A percentile compares a stretch with the other conserved stretches of the same genome.
phyloP scores from a whole-genome alignment of 2,329 filamentous ascomycete species.

The Scedosporium boydii region DNA sequence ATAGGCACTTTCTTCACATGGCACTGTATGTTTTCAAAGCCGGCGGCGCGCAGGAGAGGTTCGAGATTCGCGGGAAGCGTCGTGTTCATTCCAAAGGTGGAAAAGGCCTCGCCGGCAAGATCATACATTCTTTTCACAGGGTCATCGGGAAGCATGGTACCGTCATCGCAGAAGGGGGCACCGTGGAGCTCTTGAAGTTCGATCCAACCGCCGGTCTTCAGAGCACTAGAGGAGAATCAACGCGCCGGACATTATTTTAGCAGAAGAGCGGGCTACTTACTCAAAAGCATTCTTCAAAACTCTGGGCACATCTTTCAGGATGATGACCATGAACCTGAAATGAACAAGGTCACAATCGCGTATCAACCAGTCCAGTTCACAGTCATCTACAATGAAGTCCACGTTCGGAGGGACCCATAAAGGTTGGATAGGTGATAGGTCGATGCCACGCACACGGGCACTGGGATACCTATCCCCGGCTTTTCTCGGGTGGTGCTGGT shows the following conservation, averaged over 20 bases:
- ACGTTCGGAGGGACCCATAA: constrained; percentile 47
- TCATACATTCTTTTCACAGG: constrained; percentile 24
- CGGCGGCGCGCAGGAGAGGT: constrained; percentile 25
- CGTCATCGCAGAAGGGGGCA: constrained; percentile 31
- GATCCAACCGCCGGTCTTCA: constrained; percentile 39
- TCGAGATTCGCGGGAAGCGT: constrained; percentile 24
- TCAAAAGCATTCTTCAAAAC: constrained; percentile 30
- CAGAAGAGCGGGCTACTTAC: constrained; percentile 13
- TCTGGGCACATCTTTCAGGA: constrained; percentile 40
- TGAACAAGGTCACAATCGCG: constrained; percentile 47
- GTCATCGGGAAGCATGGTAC: constrained; percentile 30
- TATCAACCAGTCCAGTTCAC: constrained; percentile 45
- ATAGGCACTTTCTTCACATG: constrained; percentile 27
- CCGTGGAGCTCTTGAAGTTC: constrained; percentile 38
- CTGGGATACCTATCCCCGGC: constrained; percentile 32
- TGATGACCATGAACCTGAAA: constrained; percentile 37
- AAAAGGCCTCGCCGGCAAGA: constrained; percentile 19
- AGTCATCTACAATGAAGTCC: constrained; percentile 54
- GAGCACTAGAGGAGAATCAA: not conserved
- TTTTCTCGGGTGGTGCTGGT: constrained; percentile 14
- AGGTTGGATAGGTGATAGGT: constrained; percentile 36
- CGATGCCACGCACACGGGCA: constrained; percentile 29
- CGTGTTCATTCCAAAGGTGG: constrained; percentile 27
- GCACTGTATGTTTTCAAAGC: constrained; percentile 33
- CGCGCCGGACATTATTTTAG: not conserved